Evolutionary conservation across 169 alveolate genomes (phyloP), one percentile per base, ranked within the genome.

Genomic region (Eimeria brunetti): DNA sequence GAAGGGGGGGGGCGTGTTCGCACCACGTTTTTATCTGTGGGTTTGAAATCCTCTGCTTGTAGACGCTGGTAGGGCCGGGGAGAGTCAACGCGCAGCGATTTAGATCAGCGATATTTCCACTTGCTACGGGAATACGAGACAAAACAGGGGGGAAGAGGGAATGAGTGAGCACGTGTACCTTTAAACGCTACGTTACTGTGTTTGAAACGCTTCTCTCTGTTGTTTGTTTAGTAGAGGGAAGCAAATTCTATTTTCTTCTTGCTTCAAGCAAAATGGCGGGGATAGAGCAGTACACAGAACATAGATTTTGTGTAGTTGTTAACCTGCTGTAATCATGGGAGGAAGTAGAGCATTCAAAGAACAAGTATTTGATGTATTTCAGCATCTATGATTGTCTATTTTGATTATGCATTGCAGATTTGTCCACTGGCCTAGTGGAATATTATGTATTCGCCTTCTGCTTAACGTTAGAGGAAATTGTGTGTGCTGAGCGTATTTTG

Each of bases 21-120:
- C 33, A 86, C 92, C 92, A 86, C 30, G 71, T 86, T 86, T 64
- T 58, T 73, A 38, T 86, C 38, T 86, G 81, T 41, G 92, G 81
- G 30, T 86, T 58, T 12, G 62, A 86, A 8, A 86, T 38, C 36
- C 71, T 20, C 53, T 60, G 83, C 80, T 73, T 86, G 83, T 86
- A 86, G 2, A 86, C 71, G n/a, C 81, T 64, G 51, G 81, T 20
- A 49, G 92, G 92, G 62, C 81, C 92, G n/a, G 64, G 58, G 22
- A 73, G 83, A 44, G 81, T 83, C 46, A 64, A 27, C 60, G 92
- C 92, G 41, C 92, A 53, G 22, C 9, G 30, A 44, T 20, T n/a
- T 58, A 83, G 62, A 33, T 62, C 22, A 2, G 62, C 51, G 2
- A 14, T 9, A 18, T 24, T 27, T 38, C 33, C 60, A n/a, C 14